A percentile compares a stretch with the other conserved stretches of the same genome.
Evolutionary conservation across 2,329 filamentous ascomycete species (phyloP).

Genomic region (Alternaria longipes): DNA sequence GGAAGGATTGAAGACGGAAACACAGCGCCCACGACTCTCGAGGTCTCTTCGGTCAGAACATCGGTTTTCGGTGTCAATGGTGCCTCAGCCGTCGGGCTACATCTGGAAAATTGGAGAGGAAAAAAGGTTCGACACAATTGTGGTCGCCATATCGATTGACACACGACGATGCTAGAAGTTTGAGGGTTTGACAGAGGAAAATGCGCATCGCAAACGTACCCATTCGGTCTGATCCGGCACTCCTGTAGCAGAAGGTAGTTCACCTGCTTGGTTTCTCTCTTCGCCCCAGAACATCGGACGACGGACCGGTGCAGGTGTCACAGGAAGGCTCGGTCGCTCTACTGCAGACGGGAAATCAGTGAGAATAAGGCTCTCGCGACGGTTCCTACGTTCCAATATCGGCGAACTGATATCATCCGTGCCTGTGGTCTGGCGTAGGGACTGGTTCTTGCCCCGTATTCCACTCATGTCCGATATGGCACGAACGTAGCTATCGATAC

Average conservation of each 20-base stretch:
- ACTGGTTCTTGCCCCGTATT: slow-evolving; percentile 59
- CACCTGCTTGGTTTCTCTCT: slow-evolving; percentile 64
- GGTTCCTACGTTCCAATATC: slow-evolving; percentile 43
- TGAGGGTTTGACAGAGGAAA: slow-evolving; percentile 32
- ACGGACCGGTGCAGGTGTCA: slow-evolving; percentile 84
- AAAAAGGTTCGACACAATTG: too few relatives aligned
- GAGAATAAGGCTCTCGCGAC: slow-evolving; percentile 70
- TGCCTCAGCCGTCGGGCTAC: too few relatives aligned
- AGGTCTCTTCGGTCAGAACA: too few relatives aligned
- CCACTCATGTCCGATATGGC: slow-evolving; percentile 70
- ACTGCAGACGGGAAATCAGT: slow-evolving; percentile 87
- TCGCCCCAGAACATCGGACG: slow-evolving; percentile 74
- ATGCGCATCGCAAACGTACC: slow-evolving; percentile 73
- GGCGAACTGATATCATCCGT: slow-evolving; percentile 47
- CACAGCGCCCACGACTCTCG: too few relatives aligned
- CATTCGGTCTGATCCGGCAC: slow-evolving; percentile 90
- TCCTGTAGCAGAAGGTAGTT: slow-evolving; percentile 78
- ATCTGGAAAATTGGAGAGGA: too few relatives aligned
- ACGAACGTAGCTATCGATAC: slow-evolving; percentile 88
- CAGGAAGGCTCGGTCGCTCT: slow-evolving; percentile 87
- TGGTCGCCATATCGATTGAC: too few relatives aligned
- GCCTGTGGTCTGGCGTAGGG: slow-evolving; percentile 43
- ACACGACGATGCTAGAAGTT: too few relatives aligned
- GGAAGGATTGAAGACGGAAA: too few relatives aligned
- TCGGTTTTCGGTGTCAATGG: too few relatives aligned